Evolutionary conservation across 768 basidiomycete species (phyloP).

Genomic region (Cyathus striatus): DNA sequence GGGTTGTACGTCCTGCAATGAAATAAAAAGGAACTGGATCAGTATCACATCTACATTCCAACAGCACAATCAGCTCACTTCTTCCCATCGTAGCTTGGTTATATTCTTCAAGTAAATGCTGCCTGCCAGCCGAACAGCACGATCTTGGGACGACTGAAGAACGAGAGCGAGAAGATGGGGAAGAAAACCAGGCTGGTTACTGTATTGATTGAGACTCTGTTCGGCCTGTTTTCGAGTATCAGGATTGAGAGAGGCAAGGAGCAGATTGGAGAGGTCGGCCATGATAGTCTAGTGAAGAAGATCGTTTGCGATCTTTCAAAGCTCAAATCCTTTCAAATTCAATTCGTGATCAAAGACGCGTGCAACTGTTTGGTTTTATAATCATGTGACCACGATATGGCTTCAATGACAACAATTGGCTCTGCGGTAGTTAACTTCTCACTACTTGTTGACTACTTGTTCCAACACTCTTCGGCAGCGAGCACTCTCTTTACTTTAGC

Average conservation of each 20-base stretch:
- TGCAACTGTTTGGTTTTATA: no score
- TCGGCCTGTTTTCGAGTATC: constrained; percentile 77
- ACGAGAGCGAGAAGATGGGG: constrained; percentile 74
- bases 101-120: constrained; percentile 93
- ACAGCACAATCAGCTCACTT: constrained; percentile 43
- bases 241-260: constrained; percentile 69
- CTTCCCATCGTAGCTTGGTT: constrained; percentile 83
- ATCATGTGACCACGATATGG: no score
- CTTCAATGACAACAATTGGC: no score
- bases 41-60: constrained; percentile 1
- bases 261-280: constrained; percentile 65
- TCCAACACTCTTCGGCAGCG: no score
- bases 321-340: no score
- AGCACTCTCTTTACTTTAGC: no score
- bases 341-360: no score
- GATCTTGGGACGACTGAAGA: constrained; percentile 61
- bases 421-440: no score
- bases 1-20: constrained; percentile 69
- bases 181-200: constrained; percentile 74
- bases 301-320: no score
- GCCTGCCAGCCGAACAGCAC: constrained; percentile 74
- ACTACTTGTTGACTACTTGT: no score
- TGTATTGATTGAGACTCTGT: constrained; percentile 61
- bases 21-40: constrained; percentile 1
- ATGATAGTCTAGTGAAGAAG: no score